Conservation (phyloP, 2,329 filamentous ascomycete species). For the Xylaria sp. region DNA sequence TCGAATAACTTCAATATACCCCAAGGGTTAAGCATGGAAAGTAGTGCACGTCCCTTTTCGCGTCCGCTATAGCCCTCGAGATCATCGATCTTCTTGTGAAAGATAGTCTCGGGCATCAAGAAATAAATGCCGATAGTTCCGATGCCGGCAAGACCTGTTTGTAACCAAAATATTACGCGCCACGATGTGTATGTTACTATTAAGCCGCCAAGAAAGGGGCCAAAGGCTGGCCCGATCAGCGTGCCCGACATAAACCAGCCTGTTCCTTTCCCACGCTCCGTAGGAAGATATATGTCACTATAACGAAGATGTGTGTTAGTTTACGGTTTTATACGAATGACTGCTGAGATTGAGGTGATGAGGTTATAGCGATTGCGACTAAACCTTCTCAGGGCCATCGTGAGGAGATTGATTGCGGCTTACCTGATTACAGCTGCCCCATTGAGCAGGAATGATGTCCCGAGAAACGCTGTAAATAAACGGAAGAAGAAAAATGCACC, state of each 20-base stretch:
- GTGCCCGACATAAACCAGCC: slow-evolving; percentile 79
- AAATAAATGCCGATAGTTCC: slow-evolving; percentile 70
- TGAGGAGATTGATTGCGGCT: slow-evolving; percentile 10
- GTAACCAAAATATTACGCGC: slow-evolving; percentile 82
- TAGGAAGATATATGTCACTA: slow-evolving; percentile 70
- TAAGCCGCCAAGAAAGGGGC: slow-evolving; percentile 76
- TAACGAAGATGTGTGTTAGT: slow-evolving; percentile 27
- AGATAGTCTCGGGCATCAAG: slow-evolving; percentile 78
- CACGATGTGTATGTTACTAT: slow-evolving; percentile 79
- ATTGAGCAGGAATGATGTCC: slow-evolving; percentile 77
- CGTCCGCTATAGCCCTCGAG: slow-evolving; percentile 63
- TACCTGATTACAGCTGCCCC: slow-evolving; percentile 75
- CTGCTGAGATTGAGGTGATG: neutral
- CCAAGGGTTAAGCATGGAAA: slow-evolving; percentile 73
- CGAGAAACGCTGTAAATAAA: slow-evolving; percentile 78
- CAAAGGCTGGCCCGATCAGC: slow-evolving; percentile 75
- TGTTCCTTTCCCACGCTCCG: slow-evolving; percentile 76
- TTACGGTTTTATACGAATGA: neutral
- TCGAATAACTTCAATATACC: slow-evolving; percentile 71
- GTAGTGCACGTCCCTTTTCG: slow-evolving; percentile 64
- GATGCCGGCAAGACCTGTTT: slow-evolving; percentile 72
- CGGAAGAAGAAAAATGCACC: slow-evolving; percentile 78
- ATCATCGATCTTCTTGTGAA: slow-evolving; percentile 70
- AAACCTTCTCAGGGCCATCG: neutral
- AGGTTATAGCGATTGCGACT: neutral